These are phyloP conservation scores for Terfezia claveryi DNA, from an alignment of 495 filamentous ascomycete species.

Conservation along the genomic window DNA sequence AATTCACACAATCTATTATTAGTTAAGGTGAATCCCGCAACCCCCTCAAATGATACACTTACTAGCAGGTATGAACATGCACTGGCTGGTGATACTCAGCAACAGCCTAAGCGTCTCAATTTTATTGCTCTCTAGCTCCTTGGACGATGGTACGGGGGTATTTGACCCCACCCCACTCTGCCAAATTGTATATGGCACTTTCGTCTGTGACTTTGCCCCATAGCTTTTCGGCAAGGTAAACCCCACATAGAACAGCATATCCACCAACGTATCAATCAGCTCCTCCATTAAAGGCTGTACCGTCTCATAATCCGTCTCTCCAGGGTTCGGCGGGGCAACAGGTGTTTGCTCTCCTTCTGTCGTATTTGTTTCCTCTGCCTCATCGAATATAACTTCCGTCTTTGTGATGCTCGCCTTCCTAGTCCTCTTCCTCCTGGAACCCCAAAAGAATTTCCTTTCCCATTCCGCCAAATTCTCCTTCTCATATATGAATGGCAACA, in stretches of 20 bases:
- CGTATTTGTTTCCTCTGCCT: slow-evolving; percentile 33
- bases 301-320: slow-evolving; percentile 51
- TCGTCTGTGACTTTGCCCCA: slow-evolving; percentile 42
- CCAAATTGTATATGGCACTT: slow-evolving; percentile 89
- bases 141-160: slow-evolving; percentile 64
- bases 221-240: slow-evolving; percentile 51
- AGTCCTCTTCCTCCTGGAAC: slow-evolving; percentile 41
- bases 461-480: slow-evolving; percentile 63
- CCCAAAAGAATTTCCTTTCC: slow-evolving; percentile 91
- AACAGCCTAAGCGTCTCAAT: slow-evolving; percentile 75
- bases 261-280: slow-evolving; percentile 72
- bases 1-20: slow-evolving; percentile 2
- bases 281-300: slow-evolving; percentile 81
- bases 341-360: background rate
- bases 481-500: slow-evolving; percentile 87
- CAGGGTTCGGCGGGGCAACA: slow-evolving; percentile 21
- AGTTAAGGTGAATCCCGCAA: background rate
- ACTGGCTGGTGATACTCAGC: slow-evolving; percentile 66
- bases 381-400: slow-evolving; percentile 73
- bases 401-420: slow-evolving; percentile 27
- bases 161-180: slow-evolving; percentile 94
- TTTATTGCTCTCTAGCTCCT: slow-evolving; percentile 76
- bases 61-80: slow-evolving; percentile 78
- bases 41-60: slow-evolving; percentile 13
- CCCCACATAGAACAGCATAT: slow-evolving; percentile 75